These are phyloP conservation scores for Hortaea werneckii DNA, from an alignment of 2,329 filamentous ascomycete genomes.

Conservation along the genomic window DNA sequence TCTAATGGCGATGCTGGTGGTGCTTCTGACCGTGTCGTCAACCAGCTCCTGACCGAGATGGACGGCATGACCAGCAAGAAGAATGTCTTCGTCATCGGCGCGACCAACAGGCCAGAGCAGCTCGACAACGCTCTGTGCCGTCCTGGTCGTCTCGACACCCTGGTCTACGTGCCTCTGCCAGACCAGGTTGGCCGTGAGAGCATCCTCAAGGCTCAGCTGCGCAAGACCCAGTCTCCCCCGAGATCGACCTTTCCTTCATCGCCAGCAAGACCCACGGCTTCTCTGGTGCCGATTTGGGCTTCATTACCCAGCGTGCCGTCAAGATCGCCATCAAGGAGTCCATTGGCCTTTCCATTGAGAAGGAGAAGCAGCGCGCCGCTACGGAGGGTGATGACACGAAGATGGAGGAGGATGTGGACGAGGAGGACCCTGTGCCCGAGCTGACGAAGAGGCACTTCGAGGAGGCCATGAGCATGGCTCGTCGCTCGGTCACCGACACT, in stretches of 20 bases:
- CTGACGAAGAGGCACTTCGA: conserved; percentile 96
- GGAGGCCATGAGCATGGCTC: conserved; percentile 93
- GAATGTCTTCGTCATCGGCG: conserved; percentile 99
- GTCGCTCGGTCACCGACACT: conserved; percentile 88
- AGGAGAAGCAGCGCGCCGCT: conserved; percentile 64
- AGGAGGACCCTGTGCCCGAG: conserved; percentile 88
- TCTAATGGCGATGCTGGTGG: conserved; percentile 92
- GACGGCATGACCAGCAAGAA: conserved; percentile 99
- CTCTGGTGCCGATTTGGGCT: conserved; percentile 98
- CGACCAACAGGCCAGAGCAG: conserved; percentile 97
- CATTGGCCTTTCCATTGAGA: conserved; percentile 80
- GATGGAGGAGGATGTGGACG: conserved; percentile 63
- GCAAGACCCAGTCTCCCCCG: conserved; percentile 85
- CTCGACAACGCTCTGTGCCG: conserved; percentile 96
- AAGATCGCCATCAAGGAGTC: conserved; percentile 99
- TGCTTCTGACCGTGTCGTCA: conserved; percentile 98
- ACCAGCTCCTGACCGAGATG: conserved; percentile 99
- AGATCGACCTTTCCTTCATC: conserved; percentile 85
- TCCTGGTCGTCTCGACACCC: conserved; percentile 94
- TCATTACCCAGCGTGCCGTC: conserved; percentile 96
- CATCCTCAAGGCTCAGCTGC: conserved; percentile 90
- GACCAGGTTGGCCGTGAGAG: conserved; percentile 80
- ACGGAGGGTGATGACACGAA: conserved; percentile 52
- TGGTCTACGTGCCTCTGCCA: conserved; percentile 95
- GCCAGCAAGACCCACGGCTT: conserved; percentile 96